Evolutionary conservation across 2,329 filamentous ascomycete species (phyloP), one percentile per base, ranked within the genome.

Genomic region (Calonectria montana): DNA sequence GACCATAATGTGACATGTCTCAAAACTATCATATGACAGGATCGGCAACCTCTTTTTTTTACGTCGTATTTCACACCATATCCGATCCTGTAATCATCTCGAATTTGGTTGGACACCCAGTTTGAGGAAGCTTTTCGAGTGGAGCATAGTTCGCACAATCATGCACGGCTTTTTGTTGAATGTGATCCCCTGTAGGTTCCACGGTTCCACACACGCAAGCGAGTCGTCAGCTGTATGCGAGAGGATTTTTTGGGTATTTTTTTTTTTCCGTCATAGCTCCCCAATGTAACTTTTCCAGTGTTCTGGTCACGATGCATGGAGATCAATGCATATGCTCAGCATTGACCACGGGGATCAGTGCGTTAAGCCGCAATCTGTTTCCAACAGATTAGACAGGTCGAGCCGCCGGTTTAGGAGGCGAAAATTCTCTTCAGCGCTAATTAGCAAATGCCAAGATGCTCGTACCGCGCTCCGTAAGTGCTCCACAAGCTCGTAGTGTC

Each of bases 261-360:
- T 16, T 39, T 39, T 39, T 37, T 35, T 35, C 31, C 21, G 53
- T 59, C 53, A 39, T 25, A 59, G 53, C 53, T 39, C 37, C 12
- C 53, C n/a, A 25, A 59, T 59, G 53, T 59, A 59, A 59, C 53
- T 59, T 59, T 59, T 59, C 53, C 53, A 39, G 53, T 23, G 53
- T 59, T 59, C 53, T 59, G 53, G 53, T 59, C 53, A 39, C 53
- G 53, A 39, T 39, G 53, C 53, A 59, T 59, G 53, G 37, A 35
- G 53, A 59, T 59, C 53, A 39, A 37, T 59, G 31, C 53, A 39
- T 39, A 39, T 23, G 37, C 21, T 35, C 31, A 39, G 53, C 53
- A 39, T 59, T 35, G 53, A 39, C 53, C 53, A 23, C n/a, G 53
- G 23, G 16, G 31, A 59, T 59, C 53, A 39, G 53, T 59, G 53